Conservation (phyloP, 768 basidiomycete species). For the Sporobolomyces pararoseus region DNA sequence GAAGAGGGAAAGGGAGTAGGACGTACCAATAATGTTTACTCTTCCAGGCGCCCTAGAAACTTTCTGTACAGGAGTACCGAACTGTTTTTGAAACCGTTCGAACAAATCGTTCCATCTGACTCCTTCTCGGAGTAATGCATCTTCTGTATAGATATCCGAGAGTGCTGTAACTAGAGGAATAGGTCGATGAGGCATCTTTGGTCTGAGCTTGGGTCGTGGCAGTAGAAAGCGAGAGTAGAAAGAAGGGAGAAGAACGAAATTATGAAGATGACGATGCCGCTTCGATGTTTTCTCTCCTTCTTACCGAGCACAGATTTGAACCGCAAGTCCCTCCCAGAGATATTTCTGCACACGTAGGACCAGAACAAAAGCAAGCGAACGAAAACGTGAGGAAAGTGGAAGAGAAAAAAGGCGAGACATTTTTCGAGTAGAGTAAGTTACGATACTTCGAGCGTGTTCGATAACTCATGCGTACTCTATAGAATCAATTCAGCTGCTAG, state of each 20-base stretch:
- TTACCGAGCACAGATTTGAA: too few relatives aligned
- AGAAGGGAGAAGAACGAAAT: not conserved
- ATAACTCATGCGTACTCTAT: too few relatives aligned
- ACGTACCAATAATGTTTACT: constrained; percentile 41
- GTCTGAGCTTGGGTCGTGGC: not conserved
- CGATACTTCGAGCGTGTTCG: too few relatives aligned
- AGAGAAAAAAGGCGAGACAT: too few relatives aligned
- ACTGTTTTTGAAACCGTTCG: constrained; percentile 32
- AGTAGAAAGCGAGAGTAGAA: not conserved
- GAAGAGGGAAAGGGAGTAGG: not conserved
- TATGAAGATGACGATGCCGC: not conserved
- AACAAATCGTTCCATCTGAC: constrained; percentile 31
- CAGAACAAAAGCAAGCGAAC: too few relatives aligned
- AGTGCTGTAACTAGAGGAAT: constrained; percentile 19
- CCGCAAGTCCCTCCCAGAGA: too few relatives aligned
- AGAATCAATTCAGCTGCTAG: too few relatives aligned
- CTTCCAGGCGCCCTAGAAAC: constrained; percentile 37
- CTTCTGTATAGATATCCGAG: constrained; percentile 33
- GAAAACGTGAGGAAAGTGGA: too few relatives aligned
- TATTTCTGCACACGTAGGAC: too few relatives aligned
- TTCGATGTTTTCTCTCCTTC: too few relatives aligned
- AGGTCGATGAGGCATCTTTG: constrained; percentile 13
- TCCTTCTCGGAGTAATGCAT: constrained; percentile 30
- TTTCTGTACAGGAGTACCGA: not conserved
- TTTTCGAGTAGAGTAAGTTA: too few relatives aligned